phyloP scores from a whole-genome alignment of 2,329 filamentous ascomycete genomes.

The Fonsecaea pedrosoi region DNA sequence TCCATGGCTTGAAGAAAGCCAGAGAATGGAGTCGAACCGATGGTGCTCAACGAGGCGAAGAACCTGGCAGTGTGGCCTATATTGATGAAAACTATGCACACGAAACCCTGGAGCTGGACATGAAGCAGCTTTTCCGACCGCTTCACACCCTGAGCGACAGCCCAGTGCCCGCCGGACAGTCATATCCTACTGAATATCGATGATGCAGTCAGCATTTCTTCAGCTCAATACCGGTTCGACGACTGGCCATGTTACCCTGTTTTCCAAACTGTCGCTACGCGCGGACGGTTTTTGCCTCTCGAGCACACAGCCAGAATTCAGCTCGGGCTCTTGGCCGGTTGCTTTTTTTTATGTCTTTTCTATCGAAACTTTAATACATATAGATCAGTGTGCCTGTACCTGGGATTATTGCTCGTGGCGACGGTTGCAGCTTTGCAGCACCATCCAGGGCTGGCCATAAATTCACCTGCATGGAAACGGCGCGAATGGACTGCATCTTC shows the following conservation, averaged over 20 bases:
- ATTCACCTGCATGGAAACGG: constrained; percentile 24
- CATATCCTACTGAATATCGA: constrained; percentile 10
- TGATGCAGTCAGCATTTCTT: not conserved
- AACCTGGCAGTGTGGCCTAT: constrained; percentile 71
- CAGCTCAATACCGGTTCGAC: not conserved
- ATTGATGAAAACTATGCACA: constrained; percentile 72
- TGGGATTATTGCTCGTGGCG: not conserved
- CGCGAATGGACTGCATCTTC: constrained; percentile 28
- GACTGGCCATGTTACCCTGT: not conserved
- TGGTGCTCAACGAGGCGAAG: constrained; percentile 69
- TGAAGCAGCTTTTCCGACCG: constrained; percentile 73
- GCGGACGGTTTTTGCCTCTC: not conserved
- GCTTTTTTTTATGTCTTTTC: not conserved
- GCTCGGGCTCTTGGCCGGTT: constrained; percentile 5
- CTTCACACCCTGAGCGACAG: constrained; percentile 42
- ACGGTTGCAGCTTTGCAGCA: not conserved
- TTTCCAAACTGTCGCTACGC: not conserved
- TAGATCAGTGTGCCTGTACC: constrained; percentile 15
- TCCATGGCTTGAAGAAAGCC: constrained; percentile 66
- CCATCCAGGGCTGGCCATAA: not conserved
- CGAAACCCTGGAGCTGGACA: constrained; percentile 70
- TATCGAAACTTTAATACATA: constrained; percentile 23
- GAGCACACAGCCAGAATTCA: not conserved
- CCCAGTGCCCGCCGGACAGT: not conserved
- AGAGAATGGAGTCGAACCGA: constrained; percentile 68